Conservation (phyloP, 768 basidiomycete species). For the Suillus clintonianus region DNA sequence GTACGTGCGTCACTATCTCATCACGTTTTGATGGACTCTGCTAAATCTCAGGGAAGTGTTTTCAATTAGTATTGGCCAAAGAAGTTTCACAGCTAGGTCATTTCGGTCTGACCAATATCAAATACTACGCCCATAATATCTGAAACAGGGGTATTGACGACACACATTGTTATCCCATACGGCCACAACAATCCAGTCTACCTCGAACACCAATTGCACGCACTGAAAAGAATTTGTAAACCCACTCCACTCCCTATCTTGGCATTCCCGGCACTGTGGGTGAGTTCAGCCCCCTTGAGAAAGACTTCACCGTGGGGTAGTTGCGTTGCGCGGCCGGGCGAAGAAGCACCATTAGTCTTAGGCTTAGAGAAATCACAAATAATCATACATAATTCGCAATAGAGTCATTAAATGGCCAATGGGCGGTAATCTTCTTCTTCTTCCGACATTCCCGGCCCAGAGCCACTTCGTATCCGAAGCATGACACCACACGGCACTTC, state of each 20-base stretch:
- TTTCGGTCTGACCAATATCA: not conserved
- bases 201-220: not conserved
- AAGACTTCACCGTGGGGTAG: not conserved
- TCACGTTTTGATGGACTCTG: no score
- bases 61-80: not conserved
- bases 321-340: not conserved
- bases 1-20: not conserved
- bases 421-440: not conserved
- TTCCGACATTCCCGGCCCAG: not conserved
- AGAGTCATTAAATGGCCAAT: not conserved
- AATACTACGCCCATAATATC: not conserved
- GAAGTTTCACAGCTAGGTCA: not conserved
- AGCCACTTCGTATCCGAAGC: not conserved
- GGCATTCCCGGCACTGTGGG: constrained; percentile 2
- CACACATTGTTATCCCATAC: not conserved
- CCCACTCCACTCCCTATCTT: not conserved
- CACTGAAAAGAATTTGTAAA: not conserved
- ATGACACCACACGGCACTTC: not conserved
- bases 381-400: no score
- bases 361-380: not conserved
- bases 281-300: not conserved
- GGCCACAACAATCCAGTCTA: not conserved
- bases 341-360: not conserved
- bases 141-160: constrained; percentile 1
- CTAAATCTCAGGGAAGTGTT: not conserved